phyloP scores from a whole-genome alignment of 768 basidiomycete species.

The Lactarius indigo region DNA sequence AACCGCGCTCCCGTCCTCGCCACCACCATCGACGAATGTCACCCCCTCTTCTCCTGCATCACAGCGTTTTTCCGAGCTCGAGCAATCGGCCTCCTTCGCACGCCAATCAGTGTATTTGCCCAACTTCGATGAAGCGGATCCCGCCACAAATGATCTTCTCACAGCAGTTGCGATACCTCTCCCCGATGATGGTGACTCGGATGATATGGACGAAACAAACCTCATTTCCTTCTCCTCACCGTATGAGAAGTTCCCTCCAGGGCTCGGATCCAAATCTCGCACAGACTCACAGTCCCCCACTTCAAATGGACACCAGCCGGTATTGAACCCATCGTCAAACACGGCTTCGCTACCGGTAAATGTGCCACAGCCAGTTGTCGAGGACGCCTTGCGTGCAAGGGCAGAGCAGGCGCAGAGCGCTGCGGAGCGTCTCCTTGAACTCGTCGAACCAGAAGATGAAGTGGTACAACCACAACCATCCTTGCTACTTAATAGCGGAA shows the following conservation, averaged over 20 bases:
- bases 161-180: slow-evolving; percentile 71
- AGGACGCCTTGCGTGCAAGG: slow-evolving; percentile 81
- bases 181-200: slow-evolving; percentile 70
- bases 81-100: slow-evolving; percentile 5
- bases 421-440: slow-evolving; percentile 81
- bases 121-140: slow-evolving; percentile 45
- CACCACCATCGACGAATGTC: slow-evolving; percentile 24
- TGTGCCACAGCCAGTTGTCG: slow-evolving; percentile 54
- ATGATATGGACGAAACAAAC: slow-evolving; percentile 54
- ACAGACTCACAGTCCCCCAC: slow-evolving; percentile 51
- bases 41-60: slow-evolving; percentile 24
- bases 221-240: slow-evolving; percentile 71
- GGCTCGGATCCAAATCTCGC: slow-evolving; percentile 35
- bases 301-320: slow-evolving; percentile 42
- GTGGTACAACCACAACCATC: slow-evolving; percentile 11
- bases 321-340: slow-evolving; percentile 58
- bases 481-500: slow-evolving; percentile 30
- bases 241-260: slow-evolving; percentile 48
- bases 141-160: slow-evolving; percentile 44
- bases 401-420: slow-evolving; percentile 94
- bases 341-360: slow-evolving; percentile 41
- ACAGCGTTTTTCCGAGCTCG: slow-evolving; percentile 19
- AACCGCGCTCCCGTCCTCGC: slow-evolving; percentile 36
- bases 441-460: slow-evolving; percentile 77
- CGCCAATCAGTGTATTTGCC: slow-evolving; percentile 32